A percentile compares a stretch with the other conserved stretches of the same genome.
These are phyloP conservation scores for Candida vartiovaarae DNA, from an alignment of 805 yeast genomes.

Conservation along the genomic window DNA sequence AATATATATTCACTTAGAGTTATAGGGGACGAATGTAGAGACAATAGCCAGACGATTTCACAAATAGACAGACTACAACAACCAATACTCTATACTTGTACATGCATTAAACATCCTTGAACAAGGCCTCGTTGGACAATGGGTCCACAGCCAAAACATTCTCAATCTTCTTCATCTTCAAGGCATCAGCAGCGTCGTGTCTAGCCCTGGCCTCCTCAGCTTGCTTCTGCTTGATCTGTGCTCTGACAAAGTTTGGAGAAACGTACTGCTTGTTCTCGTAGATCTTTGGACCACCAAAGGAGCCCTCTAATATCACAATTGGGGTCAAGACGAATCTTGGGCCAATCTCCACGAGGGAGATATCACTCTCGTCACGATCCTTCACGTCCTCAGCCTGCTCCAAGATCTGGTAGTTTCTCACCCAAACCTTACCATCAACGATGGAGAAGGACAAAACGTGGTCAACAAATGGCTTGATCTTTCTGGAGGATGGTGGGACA, in stretches of 20 bases:
- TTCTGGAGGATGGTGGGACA: conserved; percentile 91
- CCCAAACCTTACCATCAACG: conserved; percentile 92
- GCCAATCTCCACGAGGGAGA: conserved; percentile 88
- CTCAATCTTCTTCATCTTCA: conserved; percentile 71
- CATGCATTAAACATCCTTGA: conserved; percentile 34
- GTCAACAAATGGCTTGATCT: conserved; percentile 89
- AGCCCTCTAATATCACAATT: conserved; percentile 89
- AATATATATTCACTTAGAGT: conserved; percentile 2
- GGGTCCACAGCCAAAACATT: conserved; percentile 76
- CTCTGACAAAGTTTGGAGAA: conserved; percentile 90
- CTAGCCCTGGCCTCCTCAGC: conserved; percentile 76
- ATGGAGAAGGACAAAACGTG: conserved; percentile 91
- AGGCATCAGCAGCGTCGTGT: conserved; percentile 69
- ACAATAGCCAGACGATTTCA: too few relatives aligned
- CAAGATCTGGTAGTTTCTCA: conserved; percentile 86
- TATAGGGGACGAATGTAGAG: not conserved
- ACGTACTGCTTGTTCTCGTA: conserved; percentile 96
- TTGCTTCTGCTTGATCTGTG: conserved; percentile 73
- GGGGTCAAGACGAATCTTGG: conserved; percentile 93
- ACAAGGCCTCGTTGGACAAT: conserved; percentile 67
- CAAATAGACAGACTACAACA: too few relatives aligned
- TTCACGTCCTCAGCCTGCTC: conserved; percentile 52
- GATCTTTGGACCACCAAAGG: conserved; percentile 96
- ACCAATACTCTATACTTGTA: too few relatives aligned
- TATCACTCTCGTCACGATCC: conserved; percentile 49